Base-by-base conservation (phyloP, 1,139 yeast species). In the Hyphopichia buzzinii region DNA sequence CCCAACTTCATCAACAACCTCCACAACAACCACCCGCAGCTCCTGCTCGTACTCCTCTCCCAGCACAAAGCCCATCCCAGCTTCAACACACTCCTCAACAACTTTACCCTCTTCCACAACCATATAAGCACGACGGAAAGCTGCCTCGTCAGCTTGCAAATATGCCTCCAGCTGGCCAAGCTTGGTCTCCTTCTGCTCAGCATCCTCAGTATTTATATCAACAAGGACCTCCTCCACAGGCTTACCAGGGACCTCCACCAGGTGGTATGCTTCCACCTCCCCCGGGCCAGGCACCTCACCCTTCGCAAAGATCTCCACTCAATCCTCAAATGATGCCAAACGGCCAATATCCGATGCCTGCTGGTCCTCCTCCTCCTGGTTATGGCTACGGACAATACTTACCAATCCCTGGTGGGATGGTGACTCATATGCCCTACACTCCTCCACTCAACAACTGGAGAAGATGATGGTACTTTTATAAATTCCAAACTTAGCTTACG, bases 381-480 rank as follows among this genome's bases (percentile, higher is more conserved):
- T 63, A 60, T 38, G 55, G 63, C 10, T 64, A 63, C 39, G 67
- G 66, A 12, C 68, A 59, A 38, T 61, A 59, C 43, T 52, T 62
- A 31, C 69, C 71, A 4, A 50, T 63, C 37, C 67, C 59, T 17
- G 67, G 66, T 4, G 59, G 59, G 8, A 55, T 54, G 31, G 54
- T 54, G n/a, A 47, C 62, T 2, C 64, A 49, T 36, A 42, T 50
- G 26, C 58, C 49, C 33, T 33, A 33, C 14, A 50, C 54, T 36
- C 50, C 60, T 19, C 62, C 62, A 17, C 48, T 54, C 4, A 54
- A 52, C 35, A 62, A 57, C 38, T 63, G 70, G 69, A 55, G 67
- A 41, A 51, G 65, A 34, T 62, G 44, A n/a, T n/a, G n/a, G n/a
- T n/a, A n/a, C n/a, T n/a, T n/a, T n/a, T n/a, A n/a, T n/a, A n/a